A percentile compares a stretch with the other conserved stretches of the same genome.
These are phyloP conservation scores for Coemansia sp. DNA, from an alignment of 192 early-diverging fungal genomes.

Conservation along the genomic window DNA sequence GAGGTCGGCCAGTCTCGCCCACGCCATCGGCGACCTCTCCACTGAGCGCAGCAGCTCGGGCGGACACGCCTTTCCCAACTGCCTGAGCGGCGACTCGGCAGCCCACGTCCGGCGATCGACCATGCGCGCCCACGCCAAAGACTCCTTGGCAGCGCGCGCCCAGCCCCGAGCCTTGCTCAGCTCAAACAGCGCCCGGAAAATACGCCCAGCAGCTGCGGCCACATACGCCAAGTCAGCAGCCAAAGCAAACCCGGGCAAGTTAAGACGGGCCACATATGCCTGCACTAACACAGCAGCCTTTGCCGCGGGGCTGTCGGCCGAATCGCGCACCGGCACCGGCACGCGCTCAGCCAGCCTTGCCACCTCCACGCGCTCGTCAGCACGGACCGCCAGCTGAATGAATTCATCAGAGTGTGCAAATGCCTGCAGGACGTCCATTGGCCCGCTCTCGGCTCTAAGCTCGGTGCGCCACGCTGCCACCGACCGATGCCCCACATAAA, in stretches of 20 bases:
- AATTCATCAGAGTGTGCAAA: conserved; percentile 93
- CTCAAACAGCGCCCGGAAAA: conserved; percentile 96
- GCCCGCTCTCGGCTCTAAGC: conserved; percentile 85
- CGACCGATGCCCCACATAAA: conserved; percentile 90
- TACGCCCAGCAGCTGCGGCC: conserved; percentile 91
- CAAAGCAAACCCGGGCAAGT: conserved; percentile 91
- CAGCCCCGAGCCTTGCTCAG: conserved; percentile 93
- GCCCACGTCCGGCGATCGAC: conserved; percentile 93
- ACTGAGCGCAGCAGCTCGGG: conserved; percentile 82
- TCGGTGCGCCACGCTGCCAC: conserved; percentile 95
- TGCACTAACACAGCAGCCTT: conserved; percentile 96
- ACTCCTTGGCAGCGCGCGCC: conserved; percentile 86
- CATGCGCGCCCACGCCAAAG: conserved; percentile 96
- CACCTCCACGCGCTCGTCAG: conserved; percentile 93
- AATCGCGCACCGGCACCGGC: conserved; percentile 92
- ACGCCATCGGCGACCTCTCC: conserved; percentile 93
- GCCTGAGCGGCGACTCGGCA: conserved; percentile 94
- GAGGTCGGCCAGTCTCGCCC: conserved; percentile 94
- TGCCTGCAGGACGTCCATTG: conserved; percentile 87
- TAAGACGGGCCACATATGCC: conserved; percentile 92
- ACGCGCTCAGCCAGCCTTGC: conserved; percentile 88
- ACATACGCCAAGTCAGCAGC: conserved; percentile 99
- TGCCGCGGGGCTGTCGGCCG: conserved; percentile 85
- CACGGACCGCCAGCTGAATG: conserved; percentile 90
- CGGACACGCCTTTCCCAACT: conserved; percentile 73